Evolutionary conservation across 2,329 filamentous ascomycete genomes (phyloP).

Genomic region (Aspergillus sp.): DNA sequence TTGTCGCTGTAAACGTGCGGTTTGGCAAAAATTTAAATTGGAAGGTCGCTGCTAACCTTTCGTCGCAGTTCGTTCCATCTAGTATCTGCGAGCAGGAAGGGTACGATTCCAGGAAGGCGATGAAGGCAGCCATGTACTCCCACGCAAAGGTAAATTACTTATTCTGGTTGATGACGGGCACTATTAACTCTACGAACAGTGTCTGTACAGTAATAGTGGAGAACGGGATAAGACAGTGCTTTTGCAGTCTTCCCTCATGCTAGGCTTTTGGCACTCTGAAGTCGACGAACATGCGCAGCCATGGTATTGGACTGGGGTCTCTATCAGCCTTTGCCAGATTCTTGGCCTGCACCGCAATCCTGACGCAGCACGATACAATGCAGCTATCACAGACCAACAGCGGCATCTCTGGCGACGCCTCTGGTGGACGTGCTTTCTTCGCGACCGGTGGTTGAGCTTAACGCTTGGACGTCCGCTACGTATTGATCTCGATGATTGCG

Average conservation of each 20-base stretch:
- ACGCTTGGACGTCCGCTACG: constrained; percentile 42
- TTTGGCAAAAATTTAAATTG: no score
- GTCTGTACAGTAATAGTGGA: constrained; percentile 32
- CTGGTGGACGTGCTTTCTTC: constrained; percentile 44
- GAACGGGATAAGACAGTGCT: constrained; percentile 43
- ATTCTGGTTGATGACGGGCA: constrained; percentile 16
- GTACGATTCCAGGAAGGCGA: constrained; percentile 32
- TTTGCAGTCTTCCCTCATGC: constrained; percentile 44
- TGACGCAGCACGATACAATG: constrained; percentile 14
- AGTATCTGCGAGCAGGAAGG: constrained; percentile 30
- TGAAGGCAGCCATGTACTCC: constrained; percentile 40
- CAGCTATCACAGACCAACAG: constrained; percentile 22
- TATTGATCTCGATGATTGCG: constrained; percentile 40
- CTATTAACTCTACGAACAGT: constrained; percentile 5
- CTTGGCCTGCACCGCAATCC: constrained; percentile 44
- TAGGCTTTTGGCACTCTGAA: constrained; percentile 46
- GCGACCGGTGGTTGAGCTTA: constrained; percentile 44
- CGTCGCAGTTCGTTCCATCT: constrained; percentile 25
- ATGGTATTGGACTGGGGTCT: constrained; percentile 50
- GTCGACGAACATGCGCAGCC: constrained; percentile 43
- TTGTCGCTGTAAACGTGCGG: constrained; percentile 35
- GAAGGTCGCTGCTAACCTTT: neutral
- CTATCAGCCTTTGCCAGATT: constrained; percentile 45
- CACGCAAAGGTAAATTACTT: constrained; percentile 33
- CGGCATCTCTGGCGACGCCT: constrained; percentile 38